Conservation (phyloP, 129 eudicot species). For the Tagetes patula region DNA sequence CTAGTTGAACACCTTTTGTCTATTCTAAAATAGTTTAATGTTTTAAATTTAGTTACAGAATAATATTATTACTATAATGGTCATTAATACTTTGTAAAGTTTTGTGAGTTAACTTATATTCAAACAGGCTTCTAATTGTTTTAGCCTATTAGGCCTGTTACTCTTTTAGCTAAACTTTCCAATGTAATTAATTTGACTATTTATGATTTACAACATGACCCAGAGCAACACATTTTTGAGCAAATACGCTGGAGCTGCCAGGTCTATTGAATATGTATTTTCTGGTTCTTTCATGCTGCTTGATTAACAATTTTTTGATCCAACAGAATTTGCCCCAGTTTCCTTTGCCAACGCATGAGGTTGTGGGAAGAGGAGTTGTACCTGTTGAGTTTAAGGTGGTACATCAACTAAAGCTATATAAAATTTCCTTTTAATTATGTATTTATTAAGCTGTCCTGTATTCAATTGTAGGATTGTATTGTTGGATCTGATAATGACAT, state of each 20-base stretch:
- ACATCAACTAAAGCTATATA: not conserved
- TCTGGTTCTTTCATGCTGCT: not conserved
- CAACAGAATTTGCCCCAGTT: constrained; percentile 65
- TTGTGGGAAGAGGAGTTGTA: constrained; percentile 49
- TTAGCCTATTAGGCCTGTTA: not conserved
- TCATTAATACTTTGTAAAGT: not conserved
- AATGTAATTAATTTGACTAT: not conserved
- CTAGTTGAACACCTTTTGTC: not conserved
- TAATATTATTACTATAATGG: not conserved
- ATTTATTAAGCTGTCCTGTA: not conserved
- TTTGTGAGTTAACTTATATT: not conserved
- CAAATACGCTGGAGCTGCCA: not conserved
- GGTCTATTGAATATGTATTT: not conserved
- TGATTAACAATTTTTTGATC: not conserved
- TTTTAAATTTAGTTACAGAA: not conserved
- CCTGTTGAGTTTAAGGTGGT: constrained; percentile 56
- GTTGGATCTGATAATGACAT: constrained; percentile 46
- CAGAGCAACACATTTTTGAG: not conserved
- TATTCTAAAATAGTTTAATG: not conserved
- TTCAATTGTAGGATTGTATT: constrained; percentile 42
- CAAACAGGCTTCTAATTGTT: not conserved
- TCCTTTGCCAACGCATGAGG: constrained; percentile 73
- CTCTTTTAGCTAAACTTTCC: not conserved
- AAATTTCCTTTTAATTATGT: not conserved
- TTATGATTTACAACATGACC: not conserved